Evolutionary conservation across 2,329 filamentous ascomycete genomes (phyloP).

Genomic region (Lachnellula cervina): DNA sequence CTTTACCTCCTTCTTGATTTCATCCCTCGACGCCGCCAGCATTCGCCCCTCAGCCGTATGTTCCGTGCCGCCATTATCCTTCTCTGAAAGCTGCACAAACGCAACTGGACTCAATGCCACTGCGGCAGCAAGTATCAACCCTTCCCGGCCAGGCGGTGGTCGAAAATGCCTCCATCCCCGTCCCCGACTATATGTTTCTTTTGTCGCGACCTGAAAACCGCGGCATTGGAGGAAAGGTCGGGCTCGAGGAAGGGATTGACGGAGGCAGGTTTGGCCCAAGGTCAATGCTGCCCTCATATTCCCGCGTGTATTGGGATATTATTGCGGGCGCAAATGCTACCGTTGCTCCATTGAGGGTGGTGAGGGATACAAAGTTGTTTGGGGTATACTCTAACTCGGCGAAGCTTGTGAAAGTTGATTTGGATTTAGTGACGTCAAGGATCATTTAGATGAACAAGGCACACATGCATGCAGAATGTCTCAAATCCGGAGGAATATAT

Average conservation of each 20-base stretch:
- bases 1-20: conserved; percentile 66
- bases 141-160: conserved; percentile 14
- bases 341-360: conserved; percentile 22
- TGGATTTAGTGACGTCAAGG: conserved; percentile 4
- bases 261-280: conserved; percentile 42
- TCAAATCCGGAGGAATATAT: background rate
- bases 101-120: conserved; percentile 46
- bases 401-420: conserved; percentile 2
- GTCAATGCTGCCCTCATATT: conserved; percentile 43
- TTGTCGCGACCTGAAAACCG: conserved; percentile 10
- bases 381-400: background rate
- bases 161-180: conserved; percentile 10
- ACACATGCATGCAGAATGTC: background rate
- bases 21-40: conserved; percentile 74
- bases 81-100: conserved; percentile 54
- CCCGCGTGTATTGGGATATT: background rate
- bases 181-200: conserved; percentile 10
- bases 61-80: conserved; percentile 48
- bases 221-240: conserved; percentile 26
- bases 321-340: conserved; percentile 11
- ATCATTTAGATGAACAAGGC: background rate
- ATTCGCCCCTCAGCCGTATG: conserved; percentile 79
- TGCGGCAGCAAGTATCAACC: conserved; percentile 22
- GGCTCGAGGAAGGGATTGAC: conserved; percentile 30
- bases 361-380: background rate